These are phyloP conservation scores for Lactifluus echinatus DNA, from an alignment of 768 basidiomycete genomes.

Conservation along the genomic window DNA sequence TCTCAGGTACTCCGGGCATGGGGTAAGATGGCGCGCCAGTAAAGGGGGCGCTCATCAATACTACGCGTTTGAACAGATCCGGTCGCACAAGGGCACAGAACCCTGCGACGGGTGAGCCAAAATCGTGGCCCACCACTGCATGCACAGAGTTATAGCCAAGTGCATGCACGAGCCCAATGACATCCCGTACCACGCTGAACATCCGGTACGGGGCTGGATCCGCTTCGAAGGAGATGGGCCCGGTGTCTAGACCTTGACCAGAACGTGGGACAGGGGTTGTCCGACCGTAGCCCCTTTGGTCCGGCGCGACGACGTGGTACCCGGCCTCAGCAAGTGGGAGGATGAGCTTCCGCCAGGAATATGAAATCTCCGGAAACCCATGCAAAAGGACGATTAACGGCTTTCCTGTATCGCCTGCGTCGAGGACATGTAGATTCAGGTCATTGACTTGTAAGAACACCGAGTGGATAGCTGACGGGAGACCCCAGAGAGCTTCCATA, in stretches of 20 bases:
- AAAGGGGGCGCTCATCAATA: conserved; percentile 55
- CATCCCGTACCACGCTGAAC: conserved; percentile 41
- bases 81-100: conserved; percentile 46
- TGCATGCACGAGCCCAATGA: conserved; percentile 41
- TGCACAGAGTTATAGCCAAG: conserved; percentile 42
- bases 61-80: conserved; percentile 46
- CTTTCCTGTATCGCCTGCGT: conserved; percentile 28
- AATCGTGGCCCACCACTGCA: conserved; percentile 54
- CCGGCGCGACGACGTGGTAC: conserved; percentile 56
- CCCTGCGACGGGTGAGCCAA: conserved; percentile 49
- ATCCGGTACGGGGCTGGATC: conserved; percentile 43
- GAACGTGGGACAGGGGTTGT: conserved; percentile 23
- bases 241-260: conserved; percentile 16
- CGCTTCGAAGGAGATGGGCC: conserved; percentile 12
- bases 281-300: conserved; percentile 49
- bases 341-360: conserved; percentile 57
- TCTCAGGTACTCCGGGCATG: conserved; percentile 13
- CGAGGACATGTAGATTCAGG: conserved; percentile 44
- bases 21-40: conserved; percentile 32
- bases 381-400: conserved; percentile 52
- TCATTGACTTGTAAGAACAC: conserved; percentile 37
- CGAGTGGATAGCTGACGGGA: conserved; percentile 27
- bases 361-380: conserved; percentile 60
- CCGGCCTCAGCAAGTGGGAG: conserved; percentile 41
- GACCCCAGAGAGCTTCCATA: too few relatives aligned